Conservation (phyloP, 2,329 filamentous ascomycete species). For the Diplodia mutila region DNA sequence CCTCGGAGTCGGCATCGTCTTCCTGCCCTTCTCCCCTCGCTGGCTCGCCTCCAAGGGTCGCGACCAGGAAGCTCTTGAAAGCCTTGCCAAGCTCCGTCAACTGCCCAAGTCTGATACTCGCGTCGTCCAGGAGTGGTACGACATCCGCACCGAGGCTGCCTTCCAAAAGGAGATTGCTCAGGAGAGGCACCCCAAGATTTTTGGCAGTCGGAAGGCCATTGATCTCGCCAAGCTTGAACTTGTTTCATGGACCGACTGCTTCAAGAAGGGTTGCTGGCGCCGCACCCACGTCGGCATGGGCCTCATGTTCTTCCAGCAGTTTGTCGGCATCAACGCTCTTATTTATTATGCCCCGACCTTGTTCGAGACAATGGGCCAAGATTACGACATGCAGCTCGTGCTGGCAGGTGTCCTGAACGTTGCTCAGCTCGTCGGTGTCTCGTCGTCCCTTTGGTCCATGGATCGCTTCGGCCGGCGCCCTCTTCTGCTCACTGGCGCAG, state of each 20-base stretch:
- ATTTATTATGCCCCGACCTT: slow-evolving; percentile 56
- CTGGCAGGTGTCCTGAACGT: slow-evolving; percentile 48
- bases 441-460: slow-evolving; percentile 49
- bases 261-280: slow-evolving; percentile 50
- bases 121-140: slow-evolving; percentile 57
- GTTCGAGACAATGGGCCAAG: slow-evolving; percentile 47
- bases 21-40: slow-evolving; percentile 60
- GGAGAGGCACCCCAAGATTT: slow-evolving; percentile 42
- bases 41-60: slow-evolving; percentile 56
- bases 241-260: slow-evolving; percentile 52
- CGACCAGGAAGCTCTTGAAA: slow-evolving; percentile 54
- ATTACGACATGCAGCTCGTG: slow-evolving; percentile 43
- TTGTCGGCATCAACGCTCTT: slow-evolving; percentile 50
- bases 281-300: slow-evolving; percentile 48
- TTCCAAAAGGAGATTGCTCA: slow-evolving; percentile 54
- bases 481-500: slow-evolving; percentile 48
- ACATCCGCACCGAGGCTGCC: slow-evolving; percentile 58
- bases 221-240: slow-evolving; percentile 50
- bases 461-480: slow-evolving; percentile 48
- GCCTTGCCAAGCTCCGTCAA: slow-evolving; percentile 54
- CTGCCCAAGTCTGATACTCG: slow-evolving; percentile 54
- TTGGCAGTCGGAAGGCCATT: slow-evolving; percentile 33
- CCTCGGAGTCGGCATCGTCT: slow-evolving; percentile 47
- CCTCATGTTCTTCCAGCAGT: slow-evolving; percentile 52
- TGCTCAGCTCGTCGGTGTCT: slow-evolving; percentile 47